Conservation (phyloP, 305 asterid species). For the Solanum aculeatissimum region DNA sequence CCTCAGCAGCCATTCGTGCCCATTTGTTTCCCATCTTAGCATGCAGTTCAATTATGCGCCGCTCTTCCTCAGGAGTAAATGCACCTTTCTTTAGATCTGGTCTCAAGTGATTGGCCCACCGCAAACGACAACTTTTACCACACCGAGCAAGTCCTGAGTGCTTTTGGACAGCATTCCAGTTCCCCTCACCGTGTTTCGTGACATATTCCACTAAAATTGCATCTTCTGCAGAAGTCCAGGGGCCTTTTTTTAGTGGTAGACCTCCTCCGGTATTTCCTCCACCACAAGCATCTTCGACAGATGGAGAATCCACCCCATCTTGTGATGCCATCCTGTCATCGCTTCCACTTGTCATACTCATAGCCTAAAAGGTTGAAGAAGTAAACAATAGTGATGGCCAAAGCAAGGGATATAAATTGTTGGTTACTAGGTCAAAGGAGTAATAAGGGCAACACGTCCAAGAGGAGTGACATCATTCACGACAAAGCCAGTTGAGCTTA, state of each 20-base stretch:
- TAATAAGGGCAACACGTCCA: not conserved
- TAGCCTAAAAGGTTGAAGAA: constrained; percentile 10
- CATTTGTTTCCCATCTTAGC: constrained; percentile 77
- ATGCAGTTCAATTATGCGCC: constrained; percentile 52
- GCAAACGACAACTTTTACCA: constrained; percentile 81
- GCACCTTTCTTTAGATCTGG: constrained; percentile 65
- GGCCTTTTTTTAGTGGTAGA: constrained; percentile 55
- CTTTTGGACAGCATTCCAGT: constrained; percentile 79
- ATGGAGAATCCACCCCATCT: constrained; percentile 15
- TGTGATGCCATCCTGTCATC: constrained; percentile 27
- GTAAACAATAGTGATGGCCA: not conserved
- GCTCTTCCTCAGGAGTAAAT: constrained; percentile 61
- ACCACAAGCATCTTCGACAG: constrained; percentile 32
- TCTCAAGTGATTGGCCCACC: constrained; percentile 83
- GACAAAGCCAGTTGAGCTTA: not conserved
- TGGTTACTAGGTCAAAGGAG: not conserved
- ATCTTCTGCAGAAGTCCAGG: constrained; percentile 70
- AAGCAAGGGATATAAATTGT: not conserved
- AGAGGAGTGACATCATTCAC: not conserved
- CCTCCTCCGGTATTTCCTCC: constrained; percentile 34
- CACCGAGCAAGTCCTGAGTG: constrained; percentile 74
- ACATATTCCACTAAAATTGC: constrained; percentile 54
- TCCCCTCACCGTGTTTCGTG: constrained; percentile 62
- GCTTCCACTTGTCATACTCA: constrained; percentile 32
- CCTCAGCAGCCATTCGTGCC: constrained; percentile 90